phyloP scores from a whole-genome alignment of 805 yeast species.

The Spathaspora boniae region DNA sequence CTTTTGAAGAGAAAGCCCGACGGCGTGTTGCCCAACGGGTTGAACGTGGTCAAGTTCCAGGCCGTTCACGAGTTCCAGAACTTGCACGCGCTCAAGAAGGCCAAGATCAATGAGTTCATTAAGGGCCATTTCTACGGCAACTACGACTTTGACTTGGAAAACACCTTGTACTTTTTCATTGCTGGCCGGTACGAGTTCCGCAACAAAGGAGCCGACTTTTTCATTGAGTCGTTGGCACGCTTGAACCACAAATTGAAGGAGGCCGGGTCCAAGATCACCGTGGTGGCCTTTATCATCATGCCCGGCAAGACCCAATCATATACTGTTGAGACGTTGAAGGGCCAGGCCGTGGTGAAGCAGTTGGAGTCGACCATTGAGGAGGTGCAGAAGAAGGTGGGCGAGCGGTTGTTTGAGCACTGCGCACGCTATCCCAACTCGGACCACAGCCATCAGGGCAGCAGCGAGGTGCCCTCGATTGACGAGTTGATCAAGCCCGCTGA shows the following conservation, averaged over 20 bases:
- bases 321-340: constrained; percentile 92
- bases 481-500: constrained; percentile 85
- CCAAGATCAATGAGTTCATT: constrained; percentile 87
- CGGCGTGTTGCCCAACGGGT: constrained; percentile 95
- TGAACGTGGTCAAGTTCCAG: constrained; percentile 91
- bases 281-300: constrained; percentile 96
- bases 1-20: constrained; percentile 93
- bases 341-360: constrained; percentile 93
- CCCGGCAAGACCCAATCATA: constrained; percentile 93
- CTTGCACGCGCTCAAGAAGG: constrained; percentile 88
- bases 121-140: constrained; percentile 98
- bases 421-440: constrained; percentile 57
- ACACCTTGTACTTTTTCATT: constrained; percentile 91
- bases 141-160: constrained; percentile 89
- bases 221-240: constrained; percentile 87
- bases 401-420: constrained; percentile 85
- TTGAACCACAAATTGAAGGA: constrained; percentile 83
- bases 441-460: constrained; percentile 29
- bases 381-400: constrained; percentile 82
- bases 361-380: constrained; percentile 85
- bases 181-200: constrained; percentile 97
- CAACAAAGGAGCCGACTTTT: constrained; percentile 95
- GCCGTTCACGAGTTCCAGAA: constrained; percentile 98
- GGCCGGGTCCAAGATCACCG: constrained; percentile 80
- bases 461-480: constrained; percentile 72